phyloP scores from a whole-genome alignment of 768 basidiomycete species.

The Termitomyces sp. region DNA sequence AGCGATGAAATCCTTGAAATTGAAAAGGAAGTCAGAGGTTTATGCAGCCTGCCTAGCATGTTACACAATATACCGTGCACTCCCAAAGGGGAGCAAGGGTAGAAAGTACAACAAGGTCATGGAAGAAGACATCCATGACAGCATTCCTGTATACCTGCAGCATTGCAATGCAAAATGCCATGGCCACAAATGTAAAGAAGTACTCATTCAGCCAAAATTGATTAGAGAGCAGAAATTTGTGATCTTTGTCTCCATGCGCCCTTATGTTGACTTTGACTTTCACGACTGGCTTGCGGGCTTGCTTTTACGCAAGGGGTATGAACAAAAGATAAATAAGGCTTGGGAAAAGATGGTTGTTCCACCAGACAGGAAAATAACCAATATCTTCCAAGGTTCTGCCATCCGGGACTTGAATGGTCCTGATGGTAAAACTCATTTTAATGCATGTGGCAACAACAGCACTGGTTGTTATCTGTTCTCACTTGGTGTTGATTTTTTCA shows the following conservation, averaged over 20 bases:
- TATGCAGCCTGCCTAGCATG: background rate
- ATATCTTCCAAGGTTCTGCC: background rate
- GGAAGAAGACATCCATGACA: too few relatives aligned
- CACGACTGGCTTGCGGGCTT: constrained; percentile 23
- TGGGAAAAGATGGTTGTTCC: background rate
- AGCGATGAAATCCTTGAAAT: background rate
- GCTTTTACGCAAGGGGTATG: constrained; percentile 16
- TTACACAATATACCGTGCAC: background rate
- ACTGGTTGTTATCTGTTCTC: background rate
- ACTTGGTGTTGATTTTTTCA: too few relatives aligned
- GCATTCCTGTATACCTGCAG: too few relatives aligned
- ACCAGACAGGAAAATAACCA: too few relatives aligned
- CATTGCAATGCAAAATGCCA: too few relatives aligned
- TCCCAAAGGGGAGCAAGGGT: too few relatives aligned
- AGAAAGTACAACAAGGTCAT: too few relatives aligned
- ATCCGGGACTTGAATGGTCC: background rate
- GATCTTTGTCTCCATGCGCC: too few relatives aligned
- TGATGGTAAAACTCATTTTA: background rate
- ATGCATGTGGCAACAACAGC: background rate
- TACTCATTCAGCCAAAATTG: too few relatives aligned
- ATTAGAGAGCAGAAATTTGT: too few relatives aligned
- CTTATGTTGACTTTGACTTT: constrained; percentile 19
- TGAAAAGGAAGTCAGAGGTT: background rate
- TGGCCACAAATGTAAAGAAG: too few relatives aligned
- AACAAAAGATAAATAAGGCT: constrained; percentile 17